Percentiles rank a stretch among this genome's conserved stretches.
These are phyloP conservation scores for Wolfiporia cocos DNA, from an alignment of 1,284 basidiomycete species.

Conservation along the genomic window DNA sequence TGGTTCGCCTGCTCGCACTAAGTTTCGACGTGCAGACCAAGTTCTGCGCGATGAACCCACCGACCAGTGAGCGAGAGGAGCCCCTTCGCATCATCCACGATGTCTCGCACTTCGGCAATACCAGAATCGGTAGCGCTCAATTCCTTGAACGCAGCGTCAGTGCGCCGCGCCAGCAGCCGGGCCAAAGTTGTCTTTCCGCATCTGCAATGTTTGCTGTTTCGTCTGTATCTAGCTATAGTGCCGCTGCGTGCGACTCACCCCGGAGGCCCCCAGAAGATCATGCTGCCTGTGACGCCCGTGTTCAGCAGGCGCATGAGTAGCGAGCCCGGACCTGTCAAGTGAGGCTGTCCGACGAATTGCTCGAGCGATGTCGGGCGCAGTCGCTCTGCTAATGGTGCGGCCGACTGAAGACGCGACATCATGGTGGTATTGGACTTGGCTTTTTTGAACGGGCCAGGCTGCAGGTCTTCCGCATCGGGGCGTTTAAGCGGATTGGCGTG, in stretches of 20 bases:
- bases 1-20: constrained; percentile 43
- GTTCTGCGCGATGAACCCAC: constrained; percentile 26
- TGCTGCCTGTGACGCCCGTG: constrained; percentile 46
- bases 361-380: constrained; percentile 54
- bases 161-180: constrained; percentile 56
- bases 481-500: too few relatives aligned
- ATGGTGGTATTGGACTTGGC: constrained; percentile 13
- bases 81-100: constrained; percentile 79
- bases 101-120: constrained; percentile 71
- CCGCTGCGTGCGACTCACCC: constrained; percentile 48
- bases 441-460: constrained; percentile 22
- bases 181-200: constrained; percentile 83
- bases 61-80: constrained; percentile 65
- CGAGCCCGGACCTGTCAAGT: constrained; percentile 48
- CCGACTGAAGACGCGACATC: constrained; percentile 24
- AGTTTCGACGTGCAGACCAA: constrained; percentile 5
- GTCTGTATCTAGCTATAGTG: too few relatives aligned
- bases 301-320: constrained; percentile 45
- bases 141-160: constrained; percentile 65
- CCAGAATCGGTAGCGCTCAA: constrained; percentile 74
- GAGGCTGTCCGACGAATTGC: constrained; percentile 66
- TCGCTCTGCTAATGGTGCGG: constrained; percentile 58
- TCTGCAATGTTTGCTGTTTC: too few relatives aligned
- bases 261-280: constrained; percentile 74
- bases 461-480: too few relatives aligned